These are phyloP conservation scores for Ambrosiella cleistominuta DNA, from an alignment of 2,329 filamentous ascomycete species.

Conservation along the genomic window DNA sequence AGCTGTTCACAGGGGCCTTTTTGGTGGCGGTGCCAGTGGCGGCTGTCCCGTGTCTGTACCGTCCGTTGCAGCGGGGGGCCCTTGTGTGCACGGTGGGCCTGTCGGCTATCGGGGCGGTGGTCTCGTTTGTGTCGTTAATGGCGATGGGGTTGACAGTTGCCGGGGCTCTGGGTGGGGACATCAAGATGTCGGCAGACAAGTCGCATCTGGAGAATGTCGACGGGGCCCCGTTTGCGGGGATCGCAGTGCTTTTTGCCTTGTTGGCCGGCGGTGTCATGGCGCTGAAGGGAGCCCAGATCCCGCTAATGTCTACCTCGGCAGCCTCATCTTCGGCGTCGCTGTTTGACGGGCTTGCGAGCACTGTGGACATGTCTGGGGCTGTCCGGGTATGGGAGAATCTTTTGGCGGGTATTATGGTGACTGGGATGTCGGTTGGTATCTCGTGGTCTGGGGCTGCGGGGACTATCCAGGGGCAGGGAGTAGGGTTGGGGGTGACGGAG, in stretches of 20 bases:
- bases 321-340: conserved; percentile 32
- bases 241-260: conserved; percentile 30
- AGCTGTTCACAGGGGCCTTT: conserved; percentile 28
- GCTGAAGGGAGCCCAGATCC: conserved; percentile 25
- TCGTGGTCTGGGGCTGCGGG: conserved; percentile 16
- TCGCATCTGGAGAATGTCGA: conserved; percentile 18
- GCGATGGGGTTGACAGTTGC: conserved; percentile 2
- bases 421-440: conserved; percentile 25
- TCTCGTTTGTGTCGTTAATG: conserved; percentile 29
- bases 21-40: conserved; percentile 22
- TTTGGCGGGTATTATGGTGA: conserved; percentile 25
- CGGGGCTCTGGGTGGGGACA: conserved; percentile 8
- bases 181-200: conserved; percentile 18
- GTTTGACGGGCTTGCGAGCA: conserved; percentile 27
- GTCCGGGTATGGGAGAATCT: conserved; percentile 25
- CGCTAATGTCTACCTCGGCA: conserved; percentile 29
- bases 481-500: conserved; percentile 28
- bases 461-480: conserved; percentile 22
- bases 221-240: conserved; percentile 22
- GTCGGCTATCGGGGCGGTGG: conserved; percentile 25
- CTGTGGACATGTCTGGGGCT: conserved; percentile 30
- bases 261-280: conserved; percentile 26
- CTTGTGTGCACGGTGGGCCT: conserved; percentile 22
- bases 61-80: conserved; percentile 20
- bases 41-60: conserved; percentile 18